Percentiles rank a stretch among this genome's conserved stretches.
phyloP scores from a whole-genome alignment of 2,329 filamentous ascomycete genomes.

The Talaromyces marneffei region DNA sequence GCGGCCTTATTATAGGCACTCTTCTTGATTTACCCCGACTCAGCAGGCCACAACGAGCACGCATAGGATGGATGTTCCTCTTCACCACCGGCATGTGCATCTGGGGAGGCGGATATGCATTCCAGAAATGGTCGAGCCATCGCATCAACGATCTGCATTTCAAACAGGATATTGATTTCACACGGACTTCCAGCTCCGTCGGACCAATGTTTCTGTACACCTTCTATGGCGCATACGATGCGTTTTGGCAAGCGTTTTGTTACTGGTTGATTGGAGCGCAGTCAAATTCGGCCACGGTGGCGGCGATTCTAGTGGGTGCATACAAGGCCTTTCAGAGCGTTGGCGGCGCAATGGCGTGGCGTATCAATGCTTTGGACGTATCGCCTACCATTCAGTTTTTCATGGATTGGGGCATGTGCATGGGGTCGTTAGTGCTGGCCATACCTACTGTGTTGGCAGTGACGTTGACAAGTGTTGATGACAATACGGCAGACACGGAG shows the following conservation, averaged over 20 bases:
- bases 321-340: conserved; percentile 44
- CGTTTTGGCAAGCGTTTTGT: conserved; percentile 61
- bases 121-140: conserved; percentile 53
- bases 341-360: conserved; percentile 45
- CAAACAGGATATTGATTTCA: conserved; percentile 46
- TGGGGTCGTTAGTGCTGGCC: conserved; percentile 8
- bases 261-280: conserved; percentile 54
- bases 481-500: not conserved
- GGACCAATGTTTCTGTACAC: conserved; percentile 65
- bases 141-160: conserved; percentile 33
- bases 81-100: conserved; percentile 48
- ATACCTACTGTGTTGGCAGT: conserved; percentile 12
- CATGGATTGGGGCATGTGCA: conserved; percentile 10
- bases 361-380: conserved; percentile 9
- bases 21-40: conserved; percentile 39
- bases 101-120: conserved; percentile 60
- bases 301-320: conserved; percentile 43
- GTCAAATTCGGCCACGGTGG: conserved; percentile 38
- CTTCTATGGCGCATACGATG: conserved; percentile 64
- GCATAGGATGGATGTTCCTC: conserved; percentile 44
- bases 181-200: conserved; percentile 44
- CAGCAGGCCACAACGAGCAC: conserved; percentile 44
- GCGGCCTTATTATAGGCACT: conserved; percentile 38
- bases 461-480: conserved; percentile 8
- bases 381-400: conserved; percentile 6